Conservation (phyloP, 1,284 basidiomycete genomes). For the Rhodotorula sp. region DNA sequence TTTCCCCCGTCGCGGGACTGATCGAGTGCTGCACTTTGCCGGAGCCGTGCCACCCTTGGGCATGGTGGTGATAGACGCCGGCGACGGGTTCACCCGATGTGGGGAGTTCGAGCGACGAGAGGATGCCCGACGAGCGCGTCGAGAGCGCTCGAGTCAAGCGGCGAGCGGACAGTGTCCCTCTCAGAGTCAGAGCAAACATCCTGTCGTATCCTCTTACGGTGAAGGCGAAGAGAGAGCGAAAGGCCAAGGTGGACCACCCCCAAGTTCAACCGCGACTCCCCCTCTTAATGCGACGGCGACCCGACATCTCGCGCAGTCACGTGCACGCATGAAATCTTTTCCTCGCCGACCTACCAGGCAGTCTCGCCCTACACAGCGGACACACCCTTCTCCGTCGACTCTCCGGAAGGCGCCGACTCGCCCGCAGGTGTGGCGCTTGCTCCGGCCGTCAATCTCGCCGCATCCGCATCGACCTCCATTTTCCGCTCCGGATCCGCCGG, state of each 20-base stretch:
- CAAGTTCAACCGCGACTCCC: too few relatives aligned
- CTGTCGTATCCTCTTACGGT: background rate
- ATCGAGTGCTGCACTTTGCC: slow-evolving; percentile 28
- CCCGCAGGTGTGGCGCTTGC: too few relatives aligned
- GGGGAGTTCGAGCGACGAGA: slow-evolving; percentile 32
- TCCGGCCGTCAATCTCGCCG: background rate
- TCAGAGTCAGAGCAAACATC: too few relatives aligned
- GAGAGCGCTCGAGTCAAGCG: background rate
- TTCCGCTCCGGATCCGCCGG: background rate
- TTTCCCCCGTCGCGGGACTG: slow-evolving; percentile 45
- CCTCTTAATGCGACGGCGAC: too few relatives aligned
- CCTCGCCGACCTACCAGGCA: too few relatives aligned
- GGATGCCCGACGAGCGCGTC: slow-evolving; percentile 13
- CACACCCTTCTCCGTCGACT: too few relatives aligned
- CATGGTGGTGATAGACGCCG: slow-evolving; percentile 23
- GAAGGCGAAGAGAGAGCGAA: background rate
- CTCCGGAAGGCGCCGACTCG: too few relatives aligned
- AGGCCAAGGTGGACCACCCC: too few relatives aligned
- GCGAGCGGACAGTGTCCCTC: too few relatives aligned
- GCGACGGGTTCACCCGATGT: slow-evolving; percentile 14
- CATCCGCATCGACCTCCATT: background rate
- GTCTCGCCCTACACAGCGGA: too few relatives aligned
- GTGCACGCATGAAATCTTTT: too few relatives aligned
- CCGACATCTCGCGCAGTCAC: too few relatives aligned
- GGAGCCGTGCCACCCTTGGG: slow-evolving; percentile 36